Base-by-base conservation (phyloP, 78 protist genomes). In the Dictyostelium intermedium region DNA sequence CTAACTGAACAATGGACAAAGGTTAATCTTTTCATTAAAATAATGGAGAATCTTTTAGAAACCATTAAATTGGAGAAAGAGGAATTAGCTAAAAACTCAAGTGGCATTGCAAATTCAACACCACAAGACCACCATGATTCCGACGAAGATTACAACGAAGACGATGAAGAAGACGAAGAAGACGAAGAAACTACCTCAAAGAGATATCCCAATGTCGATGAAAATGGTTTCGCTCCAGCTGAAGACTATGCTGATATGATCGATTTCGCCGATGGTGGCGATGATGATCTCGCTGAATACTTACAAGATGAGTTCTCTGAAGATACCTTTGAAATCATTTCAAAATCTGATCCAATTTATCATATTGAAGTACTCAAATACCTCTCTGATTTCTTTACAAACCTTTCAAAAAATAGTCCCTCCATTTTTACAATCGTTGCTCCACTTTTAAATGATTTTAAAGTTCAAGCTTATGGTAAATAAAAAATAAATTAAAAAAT, bases 321-420 rank as follows among this genome's bases (percentile, higher is more conserved):
- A 20, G 72, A 73, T 34, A 61, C 30, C 20, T 30, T 37, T 14
- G 91, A 84, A 35, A 41, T 69, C 20, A 30, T 86, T n/a, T 16
- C 70, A 25, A 86, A 86, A 86, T 81, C 79, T 18, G 92, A 86
- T 47, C 92, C 92, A 53, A 11, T 53, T 16, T 86, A 86, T 56
- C 18, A 86, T 76, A 37, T 86, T 13, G 56, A 86, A 25, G 11
- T 84, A 23, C 1, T 32, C 18, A 34, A 53, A 14, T 76, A 43
- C 37, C 79, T 86, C 23, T 47, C 39, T 50, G 84, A 86, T 7
- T 32, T 53, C 39, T 84, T 84, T n/a, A 27, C 23, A 10, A 86
- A 45, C 20, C 16, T 76, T 7, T 16, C 30, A 25, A 76, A 47
- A 9, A 43, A 82, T 18, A 76, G 37, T 53, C 92, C 83, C 43